Evolutionary conservation across 1,284 basidiomycete species (phyloP), one percentile per base, ranked within the genome.

Genomic region (Ceratobasidium sp.): DNA sequence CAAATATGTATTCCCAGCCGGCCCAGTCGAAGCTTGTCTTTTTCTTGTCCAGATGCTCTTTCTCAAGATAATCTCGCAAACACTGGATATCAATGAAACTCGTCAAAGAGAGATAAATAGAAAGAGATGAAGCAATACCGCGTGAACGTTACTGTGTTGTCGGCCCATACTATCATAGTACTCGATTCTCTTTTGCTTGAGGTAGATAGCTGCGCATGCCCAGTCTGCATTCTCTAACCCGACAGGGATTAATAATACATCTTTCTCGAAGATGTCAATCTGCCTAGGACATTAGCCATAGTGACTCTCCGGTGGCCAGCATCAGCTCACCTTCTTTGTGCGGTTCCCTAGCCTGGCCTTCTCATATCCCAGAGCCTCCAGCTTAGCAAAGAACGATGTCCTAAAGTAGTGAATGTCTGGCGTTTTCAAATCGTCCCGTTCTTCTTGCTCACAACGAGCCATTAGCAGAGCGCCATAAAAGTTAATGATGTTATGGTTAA

Each of bases 401-500:
- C 87, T 95, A 83, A 98, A 96, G 79, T 90, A 93, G 80, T 96
- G 91, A 1, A 90, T 86, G 72, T 91, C 85, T 80, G 91, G 78
- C 59, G 83, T 66, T 80, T 79, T 72, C 76, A 72, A 77, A 75
- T 83, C 80, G 77, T 82, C 81, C 78, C 84, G 84, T 78, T 75
- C 72, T n/a, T 47, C 69, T 38, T 71, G 61, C n/a, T 79, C 88
- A 4, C 91, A 86, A 8, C 95, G 87, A 26, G 86, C 84, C 73
- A 91, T 82, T 76, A 99, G 88, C 83, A 99, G 83, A 9, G 91
- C 90, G 1, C 94, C 94, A 81, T 98, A 98, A 79, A 94, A 97
- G 82, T 98, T 98, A 85, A 99, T 94, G 69, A 98, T 85, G 78
- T 98, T 96, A 80, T 99, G 98, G 81, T 99, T 98, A 70, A 99